Percentiles rank a stretch among this genome's conserved stretches.
phyloP scores from a whole-genome alignment of 257 asterid genomes.

The Solanum gandarillasii region DNA sequence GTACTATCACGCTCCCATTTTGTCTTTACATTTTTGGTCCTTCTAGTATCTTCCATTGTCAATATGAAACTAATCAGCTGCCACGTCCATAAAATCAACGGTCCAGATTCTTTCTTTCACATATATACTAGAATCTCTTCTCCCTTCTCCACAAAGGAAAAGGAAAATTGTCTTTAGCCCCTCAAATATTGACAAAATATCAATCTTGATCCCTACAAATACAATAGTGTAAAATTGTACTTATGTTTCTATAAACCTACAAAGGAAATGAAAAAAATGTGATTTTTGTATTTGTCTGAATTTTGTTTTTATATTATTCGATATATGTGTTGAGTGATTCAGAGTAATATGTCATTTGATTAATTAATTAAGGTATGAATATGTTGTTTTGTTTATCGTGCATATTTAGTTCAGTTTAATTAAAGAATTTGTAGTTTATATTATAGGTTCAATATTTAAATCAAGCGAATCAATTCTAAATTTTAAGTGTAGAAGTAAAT shows the following conservation, averaged over 20 bases:
- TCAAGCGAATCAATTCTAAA: background rate
- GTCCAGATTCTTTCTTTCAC: background rate
- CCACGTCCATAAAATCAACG: background rate
- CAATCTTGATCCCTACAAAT: background rate
- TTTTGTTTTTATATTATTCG: background rate
- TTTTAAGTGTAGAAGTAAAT: background rate
- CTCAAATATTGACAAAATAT: background rate
- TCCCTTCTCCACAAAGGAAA: background rate
- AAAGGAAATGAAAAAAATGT: background rate
- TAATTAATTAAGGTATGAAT: background rate
- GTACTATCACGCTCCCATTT: background rate
- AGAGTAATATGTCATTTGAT: background rate
- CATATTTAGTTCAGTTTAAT: accelerated
- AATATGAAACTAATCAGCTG: background rate
- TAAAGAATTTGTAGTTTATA: background rate
- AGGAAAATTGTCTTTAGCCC: background rate
- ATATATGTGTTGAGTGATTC: background rate
- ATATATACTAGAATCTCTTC: background rate
- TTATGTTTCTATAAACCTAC: background rate
- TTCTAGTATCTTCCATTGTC: background rate
- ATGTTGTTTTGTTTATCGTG: background rate
- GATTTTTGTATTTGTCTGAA: background rate
- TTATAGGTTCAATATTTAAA: no score
- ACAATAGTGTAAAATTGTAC: background rate
- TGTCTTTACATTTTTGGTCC: background rate